Base-by-base conservation (phyloP, 371 early-diverging fungal species). In the Chytridium lagenaria region DNA sequence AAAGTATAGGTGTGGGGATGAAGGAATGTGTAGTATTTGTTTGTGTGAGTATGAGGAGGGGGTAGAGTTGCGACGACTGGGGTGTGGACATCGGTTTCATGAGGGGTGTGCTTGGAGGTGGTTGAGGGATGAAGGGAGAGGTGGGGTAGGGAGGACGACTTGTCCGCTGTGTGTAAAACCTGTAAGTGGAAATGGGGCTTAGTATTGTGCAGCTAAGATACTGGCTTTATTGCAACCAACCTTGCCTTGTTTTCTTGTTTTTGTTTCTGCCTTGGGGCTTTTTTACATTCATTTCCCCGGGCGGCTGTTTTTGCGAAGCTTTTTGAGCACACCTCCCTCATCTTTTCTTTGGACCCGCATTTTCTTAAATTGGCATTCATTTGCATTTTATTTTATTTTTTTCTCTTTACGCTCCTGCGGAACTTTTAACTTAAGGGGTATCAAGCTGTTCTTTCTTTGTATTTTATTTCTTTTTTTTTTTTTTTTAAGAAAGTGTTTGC, bases 71-170 rank as follows among this genome's bases (percentile, higher is more conserved):
- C 80, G 98, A 7, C 83, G 90, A 10, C 81, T 99, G 63, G 92
- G 93, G 0, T 99, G 99, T 81, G 82, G 83, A 40, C 99, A 99
- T 80, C 87, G 88, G 65, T 99, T 94, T 81, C 99, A 99, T 77
- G 84, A 88, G 38, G 83, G 83, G 2, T 99, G 99, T 82, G 69
- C 69, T 34, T 68, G 66, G 50, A 40, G 61, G 37, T 74, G 74
- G 74, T 49, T 74, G 69, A 74, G 59, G 40, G 51, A 49, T 1
- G 2, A 16, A 12, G 44, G 51, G 23, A 63, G 67, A 69, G 74
- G 74, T 1, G 74, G 74, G 1, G 65, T 66, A 19, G 74, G 74
- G 50, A 74, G 69, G 39, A 57, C 49, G 28, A 74, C 74, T 0
- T 74, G 74, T 69, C 74, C 74, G n/a, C 51, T 74, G 0, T 74